These are phyloP conservation scores for Bertia moriformis DNA, from an alignment of 2,329 filamentous ascomycete genomes.

Conservation along the genomic window DNA sequence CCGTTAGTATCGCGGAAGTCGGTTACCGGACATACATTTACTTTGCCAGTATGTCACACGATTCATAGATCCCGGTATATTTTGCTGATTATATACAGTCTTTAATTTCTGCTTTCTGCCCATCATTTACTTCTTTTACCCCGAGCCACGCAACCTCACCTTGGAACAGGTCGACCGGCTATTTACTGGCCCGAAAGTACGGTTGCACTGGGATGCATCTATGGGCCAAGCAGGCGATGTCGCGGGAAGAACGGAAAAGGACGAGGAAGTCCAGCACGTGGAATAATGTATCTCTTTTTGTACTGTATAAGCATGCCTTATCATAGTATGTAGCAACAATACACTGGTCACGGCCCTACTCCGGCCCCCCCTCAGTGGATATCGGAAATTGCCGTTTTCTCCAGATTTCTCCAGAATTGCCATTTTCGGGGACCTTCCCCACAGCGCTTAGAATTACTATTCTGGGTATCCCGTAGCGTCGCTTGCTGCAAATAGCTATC, in stretches of 20 bases:
- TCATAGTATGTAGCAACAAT: too few relatives aligned
- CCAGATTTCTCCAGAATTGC: too few relatives aligned
- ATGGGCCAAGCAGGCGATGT: slow-evolving; percentile 3
- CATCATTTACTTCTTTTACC: slow-evolving; percentile 12
- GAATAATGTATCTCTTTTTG: background rate
- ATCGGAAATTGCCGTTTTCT: too few relatives aligned
- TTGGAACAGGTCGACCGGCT: slow-evolving; percentile 13
- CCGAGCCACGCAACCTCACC: slow-evolving; percentile 12
- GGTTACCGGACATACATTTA: slow-evolving; percentile 9
- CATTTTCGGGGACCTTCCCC: too few relatives aligned
- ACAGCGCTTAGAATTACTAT: too few relatives aligned
- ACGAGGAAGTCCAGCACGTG: background rate
- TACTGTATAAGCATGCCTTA: too few relatives aligned
- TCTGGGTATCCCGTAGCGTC: too few relatives aligned
- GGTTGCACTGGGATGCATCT: slow-evolving; percentile 13
- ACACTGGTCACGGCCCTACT: too few relatives aligned
- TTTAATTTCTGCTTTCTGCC: slow-evolving; percentile 6
- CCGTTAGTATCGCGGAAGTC: slow-evolving; percentile 17
- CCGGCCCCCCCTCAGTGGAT: too few relatives aligned
- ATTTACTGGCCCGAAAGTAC: slow-evolving; percentile 8
- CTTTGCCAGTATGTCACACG: slow-evolving; percentile 2
- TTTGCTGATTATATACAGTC: slow-evolving; percentile 1
- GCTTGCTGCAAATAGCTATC: too few relatives aligned
- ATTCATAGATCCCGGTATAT: background rate
- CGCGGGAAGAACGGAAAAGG: background rate